phyloP scores from a whole-genome alignment of 169 alveolate genomes.

The Babesia gibsoni region DNA sequence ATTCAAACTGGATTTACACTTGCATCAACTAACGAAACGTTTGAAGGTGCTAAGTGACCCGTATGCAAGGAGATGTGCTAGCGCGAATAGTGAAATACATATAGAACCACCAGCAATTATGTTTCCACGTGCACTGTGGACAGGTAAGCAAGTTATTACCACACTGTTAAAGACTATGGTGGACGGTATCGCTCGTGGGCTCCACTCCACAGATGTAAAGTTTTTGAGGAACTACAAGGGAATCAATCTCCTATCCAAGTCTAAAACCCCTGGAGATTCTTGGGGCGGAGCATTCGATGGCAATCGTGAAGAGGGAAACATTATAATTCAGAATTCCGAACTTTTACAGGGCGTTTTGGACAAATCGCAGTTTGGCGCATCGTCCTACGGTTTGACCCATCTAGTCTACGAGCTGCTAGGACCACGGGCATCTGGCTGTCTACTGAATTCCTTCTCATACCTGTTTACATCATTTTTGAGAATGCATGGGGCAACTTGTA shows the following conservation, averaged over 20 bases:
- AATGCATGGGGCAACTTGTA: slow-evolving; percentile 92
- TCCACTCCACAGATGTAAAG: slow-evolving; percentile 58
- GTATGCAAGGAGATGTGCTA: slow-evolving; percentile 35
- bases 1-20: slow-evolving; percentile 16
- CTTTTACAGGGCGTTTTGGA: slow-evolving; percentile 95
- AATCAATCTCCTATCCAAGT: slow-evolving; percentile 68
- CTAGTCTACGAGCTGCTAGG: slow-evolving; percentile 92
- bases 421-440: slow-evolving; percentile 88
- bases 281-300: slow-evolving; percentile 84
- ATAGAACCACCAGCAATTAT: slow-evolving; percentile 90
- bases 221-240: slow-evolving; percentile 69
- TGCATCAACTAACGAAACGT: slow-evolving; percentile 53
- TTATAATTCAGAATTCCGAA: slow-evolving; percentile 85
- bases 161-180: slow-evolving; percentile 73
- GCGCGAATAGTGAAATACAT: slow-evolving; percentile 8
- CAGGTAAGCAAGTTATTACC: slow-evolving; percentile 94
- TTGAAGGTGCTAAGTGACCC: slow-evolving; percentile 48
- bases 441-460: slow-evolving; percentile 88
- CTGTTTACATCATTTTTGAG: slow-evolving; percentile 88
- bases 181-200: slow-evolving; percentile 70
- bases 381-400: slow-evolving; percentile 94
- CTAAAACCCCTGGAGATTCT: slow-evolving; percentile 85
- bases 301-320: slow-evolving; percentile 73
- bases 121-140: slow-evolving; percentile 91
- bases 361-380: slow-evolving; percentile 94